Conservation (phyloP, 2,329 filamentous ascomycete species). For the Phyllosticta capitalensis region DNA sequence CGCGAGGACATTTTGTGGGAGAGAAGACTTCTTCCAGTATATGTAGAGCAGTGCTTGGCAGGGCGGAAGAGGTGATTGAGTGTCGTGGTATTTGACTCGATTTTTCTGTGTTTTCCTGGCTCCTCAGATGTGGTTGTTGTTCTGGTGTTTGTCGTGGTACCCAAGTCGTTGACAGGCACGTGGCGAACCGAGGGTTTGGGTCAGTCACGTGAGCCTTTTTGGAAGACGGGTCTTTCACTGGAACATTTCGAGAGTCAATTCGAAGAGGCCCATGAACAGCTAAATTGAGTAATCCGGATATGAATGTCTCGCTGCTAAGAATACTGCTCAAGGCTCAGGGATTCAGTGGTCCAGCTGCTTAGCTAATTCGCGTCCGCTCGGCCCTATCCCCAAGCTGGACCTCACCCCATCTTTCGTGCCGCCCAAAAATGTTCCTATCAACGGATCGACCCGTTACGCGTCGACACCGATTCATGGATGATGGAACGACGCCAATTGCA, state of each 20-base stretch:
- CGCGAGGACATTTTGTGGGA: conserved; percentile 22
- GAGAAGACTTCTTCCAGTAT: background rate
- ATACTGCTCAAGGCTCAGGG: too few species aligned
- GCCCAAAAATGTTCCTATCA: background rate
- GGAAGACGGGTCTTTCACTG: too few species aligned
- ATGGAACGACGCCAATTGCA: background rate
- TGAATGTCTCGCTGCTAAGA: too few species aligned
- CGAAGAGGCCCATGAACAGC: too few species aligned
- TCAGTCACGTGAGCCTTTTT: background rate
- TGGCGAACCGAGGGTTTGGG: background rate
- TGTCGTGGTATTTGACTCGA: too few species aligned
- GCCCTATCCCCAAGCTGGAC: background rate
- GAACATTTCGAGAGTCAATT: too few species aligned
- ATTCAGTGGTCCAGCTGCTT: too few species aligned
- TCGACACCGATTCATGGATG: background rate
- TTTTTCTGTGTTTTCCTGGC: too few species aligned
- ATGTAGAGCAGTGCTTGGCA: background rate
- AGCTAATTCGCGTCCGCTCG: background rate
- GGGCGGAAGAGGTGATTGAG: too few species aligned
- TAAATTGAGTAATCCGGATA: too few species aligned
- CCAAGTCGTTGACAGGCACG: background rate
- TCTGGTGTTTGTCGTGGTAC: background rate
- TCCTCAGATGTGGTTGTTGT: background rate
- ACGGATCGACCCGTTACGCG: background rate
- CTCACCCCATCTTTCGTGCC: background rate